Evolutionary conservation across 2,329 filamentous ascomycete species (phyloP).

Genomic region (Aspergillus sclerotialis): DNA sequence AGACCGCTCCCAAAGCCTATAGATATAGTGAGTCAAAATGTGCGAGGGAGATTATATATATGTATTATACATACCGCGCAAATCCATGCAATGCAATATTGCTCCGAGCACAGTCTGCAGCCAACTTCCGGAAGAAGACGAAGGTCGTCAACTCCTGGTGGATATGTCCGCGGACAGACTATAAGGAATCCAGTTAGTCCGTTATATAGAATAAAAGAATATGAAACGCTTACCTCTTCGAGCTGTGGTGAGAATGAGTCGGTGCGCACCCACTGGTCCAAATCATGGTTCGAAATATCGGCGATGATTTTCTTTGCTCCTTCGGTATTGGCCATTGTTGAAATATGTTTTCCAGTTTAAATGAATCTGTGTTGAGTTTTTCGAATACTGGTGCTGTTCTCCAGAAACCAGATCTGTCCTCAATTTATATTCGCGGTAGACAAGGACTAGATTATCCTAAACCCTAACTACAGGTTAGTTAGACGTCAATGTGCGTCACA

Average conservation of each 20-base stretch:
- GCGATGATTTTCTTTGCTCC: slow-evolving; percentile 1
- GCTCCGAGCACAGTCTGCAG: slow-evolving; percentile 12
- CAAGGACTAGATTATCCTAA: no score
- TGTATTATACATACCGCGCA: slow-evolving; percentile 8
- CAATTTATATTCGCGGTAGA: no score
- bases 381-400: no score
- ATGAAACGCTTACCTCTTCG: slow-evolving; percentile 1
- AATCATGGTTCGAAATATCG: slow-evolving; percentile 1
- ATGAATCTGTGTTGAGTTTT: no score
- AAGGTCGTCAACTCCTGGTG: slow-evolving; percentile 13
- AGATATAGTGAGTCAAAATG: background rate
- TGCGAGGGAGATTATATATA: background rate
- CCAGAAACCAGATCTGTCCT: no score
- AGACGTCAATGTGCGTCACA: no score
- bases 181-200: background rate
- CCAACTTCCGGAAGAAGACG: slow-evolving; percentile 17
- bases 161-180: slow-evolving; percentile 17
- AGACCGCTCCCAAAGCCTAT: slow-evolving; percentile 14
- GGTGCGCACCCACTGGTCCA: slow-evolving; percentile 1
- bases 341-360: no score
- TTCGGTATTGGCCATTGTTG: slow-evolving; percentile 1
- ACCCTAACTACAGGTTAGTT: no score
- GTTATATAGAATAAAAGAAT: background rate
- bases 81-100: slow-evolving; percentile 17
- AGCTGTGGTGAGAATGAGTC: background rate